A percentile compares a stretch with the other conserved stretches of the same genome.
Conservation (phyloP, 2,329 filamentous ascomycete genomes). For the Neofusicoccum cordaticola region DNA sequence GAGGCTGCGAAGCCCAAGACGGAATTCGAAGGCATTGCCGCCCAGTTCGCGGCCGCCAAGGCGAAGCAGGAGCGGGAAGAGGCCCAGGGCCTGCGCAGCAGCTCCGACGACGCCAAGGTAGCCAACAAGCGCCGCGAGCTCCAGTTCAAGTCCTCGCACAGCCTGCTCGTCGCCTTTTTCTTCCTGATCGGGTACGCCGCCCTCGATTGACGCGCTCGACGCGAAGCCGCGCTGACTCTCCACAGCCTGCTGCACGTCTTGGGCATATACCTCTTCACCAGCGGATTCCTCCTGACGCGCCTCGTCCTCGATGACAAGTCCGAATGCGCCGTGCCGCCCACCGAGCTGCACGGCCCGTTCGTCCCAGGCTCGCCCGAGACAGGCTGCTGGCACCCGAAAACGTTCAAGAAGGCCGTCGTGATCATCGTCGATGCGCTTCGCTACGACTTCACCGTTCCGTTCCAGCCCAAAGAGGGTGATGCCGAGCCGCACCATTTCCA, state of each 20-base stretch:
- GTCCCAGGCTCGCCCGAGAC: constrained; percentile 45
- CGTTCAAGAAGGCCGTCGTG: constrained; percentile 86
- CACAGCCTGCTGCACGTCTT: constrained; percentile 67
- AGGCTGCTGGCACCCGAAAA: constrained; percentile 96
- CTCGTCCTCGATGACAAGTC: constrained; percentile 75
- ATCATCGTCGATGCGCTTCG: constrained; percentile 89
- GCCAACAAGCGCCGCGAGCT: constrained; percentile 44
- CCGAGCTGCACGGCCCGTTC: constrained; percentile 43
- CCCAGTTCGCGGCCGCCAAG: constrained; percentile 34
- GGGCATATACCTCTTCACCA: constrained; percentile 89
- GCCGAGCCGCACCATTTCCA: constrained; percentile 66
- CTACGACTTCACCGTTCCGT: constrained; percentile 94
- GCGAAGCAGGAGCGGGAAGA: constrained; percentile 33
- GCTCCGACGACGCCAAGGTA: constrained; percentile 27
- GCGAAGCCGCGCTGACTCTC: not conserved
- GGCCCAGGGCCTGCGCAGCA: constrained; percentile 28
- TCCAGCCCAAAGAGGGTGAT: constrained; percentile 51
- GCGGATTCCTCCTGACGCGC: constrained; percentile 88
- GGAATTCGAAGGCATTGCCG: constrained; percentile 37
- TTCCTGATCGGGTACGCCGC: constrained; percentile 57
- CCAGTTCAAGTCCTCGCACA: constrained; percentile 54
- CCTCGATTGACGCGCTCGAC: not conserved
- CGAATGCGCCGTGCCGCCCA: constrained; percentile 72
- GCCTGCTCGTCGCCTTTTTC: constrained; percentile 63
- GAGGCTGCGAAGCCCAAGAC: constrained; percentile 32